These are phyloP conservation scores for Tulasnella sp. DNA, from an alignment of 768 basidiomycete genomes.

Conservation along the genomic window DNA sequence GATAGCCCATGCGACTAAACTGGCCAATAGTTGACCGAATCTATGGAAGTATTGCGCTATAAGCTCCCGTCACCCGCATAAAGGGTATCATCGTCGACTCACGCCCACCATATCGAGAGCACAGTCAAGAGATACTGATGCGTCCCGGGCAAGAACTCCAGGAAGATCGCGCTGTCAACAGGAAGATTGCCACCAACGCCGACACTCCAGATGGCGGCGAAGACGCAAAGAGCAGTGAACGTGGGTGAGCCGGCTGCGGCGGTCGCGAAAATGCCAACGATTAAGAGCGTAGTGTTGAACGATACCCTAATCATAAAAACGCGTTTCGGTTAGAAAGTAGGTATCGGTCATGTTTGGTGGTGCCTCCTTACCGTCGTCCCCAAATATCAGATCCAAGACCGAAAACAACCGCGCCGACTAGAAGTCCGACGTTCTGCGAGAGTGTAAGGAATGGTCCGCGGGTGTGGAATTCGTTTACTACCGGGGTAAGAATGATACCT, in stretches of 20 bases:
- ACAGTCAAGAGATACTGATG: constrained; percentile 71
- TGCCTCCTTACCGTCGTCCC: constrained; percentile 47
- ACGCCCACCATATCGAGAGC: constrained; percentile 71
- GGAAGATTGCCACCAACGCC: constrained; percentile 69
- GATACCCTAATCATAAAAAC: constrained; percentile 40
- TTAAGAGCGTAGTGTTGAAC: constrained; percentile 62
- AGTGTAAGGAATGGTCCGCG: constrained; percentile 57
- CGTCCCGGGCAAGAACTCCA: constrained; percentile 62
- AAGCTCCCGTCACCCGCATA: neutral
- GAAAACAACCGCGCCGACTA: constrained; percentile 60
- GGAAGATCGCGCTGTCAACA: constrained; percentile 67
- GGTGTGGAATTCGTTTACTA: constrained; percentile 57
- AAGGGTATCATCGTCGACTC: neutral
- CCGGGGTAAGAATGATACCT: constrained; percentile 38
- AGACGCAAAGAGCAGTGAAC: constrained; percentile 43
- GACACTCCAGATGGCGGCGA: constrained; percentile 46
- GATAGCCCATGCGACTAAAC: constrained; percentile 63
- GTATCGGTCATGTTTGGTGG: neutral
- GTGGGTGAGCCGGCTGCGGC: constrained; percentile 54
- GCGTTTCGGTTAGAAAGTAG: neutral
- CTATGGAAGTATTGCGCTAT: neutral
- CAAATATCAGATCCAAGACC: constrained; percentile 61
- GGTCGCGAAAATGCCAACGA: constrained; percentile 58
- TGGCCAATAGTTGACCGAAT: constrained; percentile 60
- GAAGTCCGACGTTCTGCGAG: constrained; percentile 61